Evolutionary conservation across 2,329 filamentous ascomycete genomes (phyloP).

Genomic region (Madurella mycetomatis): DNA sequence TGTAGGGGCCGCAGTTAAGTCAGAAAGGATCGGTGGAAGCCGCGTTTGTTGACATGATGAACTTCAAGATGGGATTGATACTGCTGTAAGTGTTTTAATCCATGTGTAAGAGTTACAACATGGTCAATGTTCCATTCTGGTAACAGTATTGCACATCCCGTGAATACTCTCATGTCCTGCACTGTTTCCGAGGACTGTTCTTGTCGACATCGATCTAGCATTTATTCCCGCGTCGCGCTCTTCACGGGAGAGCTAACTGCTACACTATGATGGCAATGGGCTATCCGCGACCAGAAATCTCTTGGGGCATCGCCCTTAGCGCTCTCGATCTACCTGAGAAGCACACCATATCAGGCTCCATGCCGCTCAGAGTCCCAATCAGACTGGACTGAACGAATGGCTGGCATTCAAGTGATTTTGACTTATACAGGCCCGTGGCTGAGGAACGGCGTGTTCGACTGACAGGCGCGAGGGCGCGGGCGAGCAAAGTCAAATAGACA

Average conservation of each 20-base stretch:
- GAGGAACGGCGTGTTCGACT: conserved; percentile 60
- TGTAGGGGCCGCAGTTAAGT: conserved; percentile 16
- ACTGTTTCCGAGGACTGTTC: too few species aligned
- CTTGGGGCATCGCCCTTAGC: too few species aligned
- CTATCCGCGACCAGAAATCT: too few species aligned
- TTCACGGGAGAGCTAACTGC: neutral
- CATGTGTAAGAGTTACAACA: too few species aligned
- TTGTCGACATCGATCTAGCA: too few species aligned
- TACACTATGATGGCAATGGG: neutral
- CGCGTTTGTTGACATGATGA: neutral
- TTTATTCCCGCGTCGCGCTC: too few species aligned
- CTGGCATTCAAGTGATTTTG: conserved; percentile 57
- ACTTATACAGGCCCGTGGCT: conserved; percentile 57
- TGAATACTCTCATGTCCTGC: neutral
- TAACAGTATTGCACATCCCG: neutral
- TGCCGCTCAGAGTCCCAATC: too few species aligned
- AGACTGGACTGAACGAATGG: conserved; percentile 60
- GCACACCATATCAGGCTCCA: too few species aligned
- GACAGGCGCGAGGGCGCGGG: conserved; percentile 55
- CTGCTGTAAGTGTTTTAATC: too few species aligned
- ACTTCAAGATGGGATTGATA: too few species aligned
- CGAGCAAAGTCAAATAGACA: conserved; percentile 57
- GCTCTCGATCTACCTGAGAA: too few species aligned
- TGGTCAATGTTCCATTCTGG: neutral
- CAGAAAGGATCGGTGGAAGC: neutral